These are phyloP conservation scores for Ceriops tagal DNA, from an alignment of 345 rosid species.

Conservation along the genomic window DNA sequence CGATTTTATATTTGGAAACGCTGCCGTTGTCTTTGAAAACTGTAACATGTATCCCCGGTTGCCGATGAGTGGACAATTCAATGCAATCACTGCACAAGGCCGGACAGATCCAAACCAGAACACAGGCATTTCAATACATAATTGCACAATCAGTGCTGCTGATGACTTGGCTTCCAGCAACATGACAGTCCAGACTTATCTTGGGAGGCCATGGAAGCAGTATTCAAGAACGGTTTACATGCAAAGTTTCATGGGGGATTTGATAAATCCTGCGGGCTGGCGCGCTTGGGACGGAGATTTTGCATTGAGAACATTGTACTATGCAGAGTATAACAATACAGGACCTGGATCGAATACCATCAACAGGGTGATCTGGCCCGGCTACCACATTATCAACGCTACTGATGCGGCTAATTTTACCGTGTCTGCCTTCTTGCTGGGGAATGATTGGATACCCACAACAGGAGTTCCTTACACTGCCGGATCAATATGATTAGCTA, in stretches of 20 bases:
- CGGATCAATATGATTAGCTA: slow-evolving; percentile 27
- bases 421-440: slow-evolving; percentile 52
- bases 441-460: slow-evolving; percentile 63
- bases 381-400: slow-evolving; percentile 53
- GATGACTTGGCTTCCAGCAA: slow-evolving; percentile 55
- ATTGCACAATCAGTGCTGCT: slow-evolving; percentile 57
- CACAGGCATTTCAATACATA: slow-evolving; percentile 72
- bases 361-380: slow-evolving; percentile 63
- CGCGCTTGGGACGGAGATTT: slow-evolving; percentile 55
- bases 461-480: slow-evolving; percentile 56
- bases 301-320: slow-evolving; percentile 64
- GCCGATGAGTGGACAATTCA: slow-evolving; percentile 70
- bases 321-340: slow-evolving; percentile 61
- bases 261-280: slow-evolving; percentile 78
- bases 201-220: slow-evolving; percentile 91
- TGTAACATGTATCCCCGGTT: slow-evolving; percentile 70
- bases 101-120: slow-evolving; percentile 77
- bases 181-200: slow-evolving; percentile 43
- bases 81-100: slow-evolving; percentile 91
- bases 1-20: slow-evolving; percentile 91
- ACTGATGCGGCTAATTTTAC: slow-evolving; percentile 71
- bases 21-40: slow-evolving; percentile 72
- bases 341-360: slow-evolving; percentile 66
- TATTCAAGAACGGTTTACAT: slow-evolving; percentile 69
- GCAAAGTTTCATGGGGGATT: slow-evolving; percentile 44